These are phyloP conservation scores for Anthoceros angustus DNA, from an alignment of 225 moss, liverwort and hornwort genomes.

Conservation along the genomic window DNA sequence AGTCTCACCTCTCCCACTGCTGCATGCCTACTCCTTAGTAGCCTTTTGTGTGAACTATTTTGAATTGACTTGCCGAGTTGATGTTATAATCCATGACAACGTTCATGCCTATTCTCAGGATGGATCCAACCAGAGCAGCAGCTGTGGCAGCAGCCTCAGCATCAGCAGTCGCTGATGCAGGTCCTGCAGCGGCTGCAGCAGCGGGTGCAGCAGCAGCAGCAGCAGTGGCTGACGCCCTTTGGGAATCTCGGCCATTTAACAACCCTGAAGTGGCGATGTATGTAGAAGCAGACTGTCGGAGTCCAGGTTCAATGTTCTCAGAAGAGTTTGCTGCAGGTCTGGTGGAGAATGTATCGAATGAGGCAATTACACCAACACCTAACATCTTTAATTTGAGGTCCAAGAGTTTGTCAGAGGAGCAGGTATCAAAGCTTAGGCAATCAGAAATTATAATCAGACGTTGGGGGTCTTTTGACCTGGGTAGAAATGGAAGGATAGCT, in stretches of 20 bases:
- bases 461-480: slow-evolving; percentile 40
- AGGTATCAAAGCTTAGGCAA: slow-evolving; percentile 6
- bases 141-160: slow-evolving; percentile 60
- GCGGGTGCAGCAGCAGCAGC: slow-evolving; percentile 56
- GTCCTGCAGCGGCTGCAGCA: slow-evolving; percentile 52
- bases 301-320: not conserved
- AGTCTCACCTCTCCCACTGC: not conserved
- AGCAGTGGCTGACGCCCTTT: slow-evolving; percentile 43
- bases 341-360: no score
- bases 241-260: slow-evolving; percentile 35
- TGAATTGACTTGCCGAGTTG: no score
- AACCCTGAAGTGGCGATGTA: slow-evolving; percentile 8
- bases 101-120: slow-evolving; percentile 31
- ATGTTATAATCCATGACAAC: no score
- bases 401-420: not conserved
- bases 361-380: not conserved
- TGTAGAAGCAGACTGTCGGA: not conserved
- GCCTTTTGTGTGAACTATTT: no score
- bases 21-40: not conserved
- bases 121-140: slow-evolving; percentile 54
- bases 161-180: slow-evolving; percentile 50
- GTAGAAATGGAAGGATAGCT: not conserved
- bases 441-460: slow-evolving; percentile 24
- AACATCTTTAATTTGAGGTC: not conserved
- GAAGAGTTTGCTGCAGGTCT: not conserved